Percentiles rank a stretch among this genome's conserved stretches.
These are phyloP conservation scores for Pezicula rhizophila DNA, from an alignment of 2,329 filamentous ascomycete species.

Conservation along the genomic window DNA sequence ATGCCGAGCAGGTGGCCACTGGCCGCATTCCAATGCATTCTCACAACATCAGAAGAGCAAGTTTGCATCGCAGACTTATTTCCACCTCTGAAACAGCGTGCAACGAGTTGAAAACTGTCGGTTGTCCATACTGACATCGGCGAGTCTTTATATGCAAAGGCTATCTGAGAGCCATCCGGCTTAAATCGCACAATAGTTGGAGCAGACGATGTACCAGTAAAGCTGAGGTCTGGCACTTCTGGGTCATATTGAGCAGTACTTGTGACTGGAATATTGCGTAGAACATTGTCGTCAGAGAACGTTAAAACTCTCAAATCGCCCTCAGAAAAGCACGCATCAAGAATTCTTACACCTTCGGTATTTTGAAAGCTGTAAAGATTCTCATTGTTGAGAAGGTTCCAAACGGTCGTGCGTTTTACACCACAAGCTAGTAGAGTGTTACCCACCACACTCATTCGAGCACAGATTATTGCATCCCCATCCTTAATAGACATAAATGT, in stretches of 20 bases:
- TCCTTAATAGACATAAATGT: constrained; percentile 6
- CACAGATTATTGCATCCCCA: constrained; percentile 4
- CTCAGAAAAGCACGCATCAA: constrained; percentile 3
- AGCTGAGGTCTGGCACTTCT: not conserved
- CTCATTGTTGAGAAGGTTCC: not conserved
- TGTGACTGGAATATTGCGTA: constrained; percentile 3
- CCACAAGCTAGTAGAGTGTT: constrained; percentile 3
- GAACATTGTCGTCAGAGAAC: constrained; percentile 2
- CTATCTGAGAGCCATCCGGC: constrained; percentile 9
- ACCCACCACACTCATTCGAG: constrained; percentile 5
- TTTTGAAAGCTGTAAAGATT: constrained; percentile 2
- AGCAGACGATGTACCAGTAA: constrained; percentile 1
- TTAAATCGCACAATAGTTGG: constrained; percentile 8
- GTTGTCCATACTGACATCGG: constrained; percentile 13
- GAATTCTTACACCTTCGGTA: constrained; percentile 1
- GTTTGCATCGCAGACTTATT: not conserved
- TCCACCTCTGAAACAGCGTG: constrained; percentile 2
- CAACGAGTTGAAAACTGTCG: constrained; percentile 4
- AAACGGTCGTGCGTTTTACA: constrained; percentile 2
- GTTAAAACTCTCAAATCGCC: constrained; percentile 4
- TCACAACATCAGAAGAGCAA: constrained; percentile 2
- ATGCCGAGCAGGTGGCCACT: constrained; percentile 3
- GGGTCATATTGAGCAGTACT: constrained; percentile 1
- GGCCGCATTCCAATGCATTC: constrained; percentile 3
- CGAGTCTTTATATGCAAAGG: constrained; percentile 11